Evolutionary conservation across 2,329 filamentous ascomycete genomes (phyloP).

Genomic region (Cyphellophora attinorum): DNA sequence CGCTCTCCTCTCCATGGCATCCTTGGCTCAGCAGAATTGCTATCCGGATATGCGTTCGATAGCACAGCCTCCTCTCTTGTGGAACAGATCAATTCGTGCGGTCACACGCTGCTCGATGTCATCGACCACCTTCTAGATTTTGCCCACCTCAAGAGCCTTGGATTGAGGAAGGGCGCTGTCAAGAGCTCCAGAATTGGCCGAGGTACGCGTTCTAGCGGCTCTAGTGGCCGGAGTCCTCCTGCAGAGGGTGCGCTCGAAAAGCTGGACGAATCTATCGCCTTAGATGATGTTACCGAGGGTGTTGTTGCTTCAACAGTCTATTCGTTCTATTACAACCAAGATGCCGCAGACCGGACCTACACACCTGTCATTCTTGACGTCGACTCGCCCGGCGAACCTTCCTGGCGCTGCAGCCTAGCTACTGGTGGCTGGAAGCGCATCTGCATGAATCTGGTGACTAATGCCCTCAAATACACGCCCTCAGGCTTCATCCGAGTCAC

Average conservation of each 20-base stretch:
- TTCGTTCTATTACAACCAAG: background rate
- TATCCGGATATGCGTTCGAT: too few species aligned
- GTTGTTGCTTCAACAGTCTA: constrained; percentile 31
- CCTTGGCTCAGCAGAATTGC: constrained; percentile 24
- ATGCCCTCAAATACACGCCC: constrained; percentile 39
- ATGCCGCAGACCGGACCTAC: constrained; percentile 1
- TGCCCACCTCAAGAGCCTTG: constrained; percentile 36
- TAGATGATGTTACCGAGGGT: constrained; percentile 41
- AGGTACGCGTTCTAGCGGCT: too few species aligned
- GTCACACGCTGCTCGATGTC: constrained; percentile 31
- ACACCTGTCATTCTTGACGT: constrained; percentile 26
- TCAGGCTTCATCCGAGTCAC: constrained; percentile 31
- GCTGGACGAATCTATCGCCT: too few species aligned
- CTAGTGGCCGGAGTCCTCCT: too few species aligned
- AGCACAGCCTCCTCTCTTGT: too few species aligned
- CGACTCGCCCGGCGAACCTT: constrained; percentile 25
- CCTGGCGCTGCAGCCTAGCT: constrained; percentile 36
- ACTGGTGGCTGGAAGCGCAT: constrained; percentile 38
- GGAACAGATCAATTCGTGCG: constrained; percentile 29
- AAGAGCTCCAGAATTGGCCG: background rate
- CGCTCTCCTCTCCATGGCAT: constrained; percentile 28
- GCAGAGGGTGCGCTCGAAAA: too few species aligned
- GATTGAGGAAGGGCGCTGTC: constrained; percentile 19
- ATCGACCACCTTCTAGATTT: constrained; percentile 32
- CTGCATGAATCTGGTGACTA: constrained; percentile 40